Conservation (phyloP, 1,284 basidiomycete genomes). For the Trichosporon asahii region DNA sequence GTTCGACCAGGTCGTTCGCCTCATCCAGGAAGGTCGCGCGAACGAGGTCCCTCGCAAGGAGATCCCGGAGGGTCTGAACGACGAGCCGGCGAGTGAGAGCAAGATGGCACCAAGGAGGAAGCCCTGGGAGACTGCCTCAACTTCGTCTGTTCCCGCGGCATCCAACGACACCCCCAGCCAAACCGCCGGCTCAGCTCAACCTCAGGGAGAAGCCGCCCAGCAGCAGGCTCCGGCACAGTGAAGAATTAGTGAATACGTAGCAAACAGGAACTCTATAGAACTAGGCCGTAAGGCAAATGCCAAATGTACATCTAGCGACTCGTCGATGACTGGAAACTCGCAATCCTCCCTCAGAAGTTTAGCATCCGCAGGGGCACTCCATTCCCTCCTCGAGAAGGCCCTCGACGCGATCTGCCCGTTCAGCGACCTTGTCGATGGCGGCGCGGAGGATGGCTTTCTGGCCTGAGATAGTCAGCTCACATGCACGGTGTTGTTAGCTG, state of each 20-base stretch:
- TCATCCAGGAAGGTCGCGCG: slow-evolving; percentile 39
- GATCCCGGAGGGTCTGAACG: slow-evolving; percentile 39
- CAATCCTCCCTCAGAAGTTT: no score
- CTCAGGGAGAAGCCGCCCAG: not conserved
- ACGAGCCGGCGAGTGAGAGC: slow-evolving; percentile 19
- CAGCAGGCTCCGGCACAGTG: not conserved
- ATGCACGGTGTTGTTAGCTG: not conserved
- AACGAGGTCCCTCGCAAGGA: slow-evolving; percentile 30
- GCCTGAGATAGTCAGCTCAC: slow-evolving; percentile 21
- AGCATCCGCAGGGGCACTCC: slow-evolving; percentile 41
- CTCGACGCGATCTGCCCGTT: slow-evolving; percentile 39
- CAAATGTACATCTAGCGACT: not conserved
- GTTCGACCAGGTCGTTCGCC: slow-evolving; percentile 23
- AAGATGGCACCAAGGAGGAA: slow-evolving; percentile 20
- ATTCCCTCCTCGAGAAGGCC: slow-evolving; percentile 35
- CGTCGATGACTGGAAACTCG: not conserved
- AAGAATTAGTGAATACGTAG: not conserved
- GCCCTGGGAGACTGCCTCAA: slow-evolving; percentile 26
- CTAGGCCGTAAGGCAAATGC: not conserved
- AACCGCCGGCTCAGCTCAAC: not conserved
- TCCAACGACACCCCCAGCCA: not conserved
- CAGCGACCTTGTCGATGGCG: slow-evolving; percentile 32
- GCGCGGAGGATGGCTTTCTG: slow-evolving; percentile 35
- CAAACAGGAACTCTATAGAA: not conserved
- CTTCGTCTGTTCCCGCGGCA: not conserved